These are phyloP conservation scores for Blastosporella zonata DNA, from an alignment of 1,284 basidiomycete species.

Conservation along the genomic window DNA sequence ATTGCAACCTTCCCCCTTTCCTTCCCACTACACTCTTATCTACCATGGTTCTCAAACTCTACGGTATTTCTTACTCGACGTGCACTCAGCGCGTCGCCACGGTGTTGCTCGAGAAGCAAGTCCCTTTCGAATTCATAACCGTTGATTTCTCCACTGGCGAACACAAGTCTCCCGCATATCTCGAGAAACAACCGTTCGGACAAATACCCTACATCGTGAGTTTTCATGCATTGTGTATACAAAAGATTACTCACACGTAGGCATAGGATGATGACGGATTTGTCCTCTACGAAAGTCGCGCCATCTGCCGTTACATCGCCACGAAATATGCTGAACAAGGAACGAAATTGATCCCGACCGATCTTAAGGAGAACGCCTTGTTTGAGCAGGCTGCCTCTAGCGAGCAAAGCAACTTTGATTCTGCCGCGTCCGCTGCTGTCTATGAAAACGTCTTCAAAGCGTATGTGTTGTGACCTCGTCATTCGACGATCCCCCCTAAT, in stretches of 20 bases:
- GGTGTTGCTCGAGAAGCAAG: conserved; percentile 44
- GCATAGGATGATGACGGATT: conserved; percentile 23
- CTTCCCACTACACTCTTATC: too few relatives aligned
- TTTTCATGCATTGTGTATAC: not conserved
- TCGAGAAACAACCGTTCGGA: conserved; percentile 58
- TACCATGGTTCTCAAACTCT: conserved; percentile 46
- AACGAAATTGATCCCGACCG: conserved; percentile 32
- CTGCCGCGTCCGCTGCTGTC: conserved; percentile 28
- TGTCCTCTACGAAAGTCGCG: conserved; percentile 45
- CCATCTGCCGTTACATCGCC: conserved; percentile 40
- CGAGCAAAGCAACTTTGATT: conserved; percentile 50
- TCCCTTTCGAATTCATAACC: conserved; percentile 44
- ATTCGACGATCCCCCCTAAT: not conserved
- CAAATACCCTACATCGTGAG: conserved; percentile 20
- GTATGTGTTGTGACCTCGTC: conserved; percentile 24
- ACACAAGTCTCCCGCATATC: conserved; percentile 42
- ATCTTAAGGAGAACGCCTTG: conserved; percentile 35
- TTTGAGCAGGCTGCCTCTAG: conserved; percentile 34
- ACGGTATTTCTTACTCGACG: conserved; percentile 39
- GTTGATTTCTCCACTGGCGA: conserved; percentile 40
- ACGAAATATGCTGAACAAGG: conserved; percentile 38
- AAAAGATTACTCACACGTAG: not conserved
- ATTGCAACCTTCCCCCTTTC: too few relatives aligned
- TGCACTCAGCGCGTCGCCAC: conserved; percentile 42
- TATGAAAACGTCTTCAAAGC: conserved; percentile 47